Conservation (phyloP, 1,284 basidiomycete genomes). For the Tilletiaria anomala region DNA sequence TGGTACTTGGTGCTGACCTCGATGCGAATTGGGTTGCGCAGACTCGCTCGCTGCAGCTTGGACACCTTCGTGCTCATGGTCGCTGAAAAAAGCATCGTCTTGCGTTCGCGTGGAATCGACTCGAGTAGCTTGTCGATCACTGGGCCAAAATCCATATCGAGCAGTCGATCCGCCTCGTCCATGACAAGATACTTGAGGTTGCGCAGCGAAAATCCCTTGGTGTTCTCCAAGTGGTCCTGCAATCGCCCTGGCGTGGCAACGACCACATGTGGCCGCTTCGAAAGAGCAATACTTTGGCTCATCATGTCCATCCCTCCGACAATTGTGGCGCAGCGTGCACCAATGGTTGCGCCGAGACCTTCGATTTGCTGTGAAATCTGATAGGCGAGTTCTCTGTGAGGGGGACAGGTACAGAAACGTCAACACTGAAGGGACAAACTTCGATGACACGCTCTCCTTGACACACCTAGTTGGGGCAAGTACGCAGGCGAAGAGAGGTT, state of each 20-base stretch:
- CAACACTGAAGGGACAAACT: no score
- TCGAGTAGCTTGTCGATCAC: conserved; percentile 96
- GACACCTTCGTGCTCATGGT: conserved; percentile 99
- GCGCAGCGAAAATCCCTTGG: conserved; percentile 87
- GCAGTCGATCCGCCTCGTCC: conserved; percentile 88
- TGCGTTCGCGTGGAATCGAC: conserved; percentile 81
- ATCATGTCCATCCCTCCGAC: conserved; percentile 94
- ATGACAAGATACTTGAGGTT: conserved; percentile 80
- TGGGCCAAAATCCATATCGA: conserved; percentile 95
- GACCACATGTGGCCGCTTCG: conserved; percentile 57
- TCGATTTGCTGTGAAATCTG: conserved; percentile 96
- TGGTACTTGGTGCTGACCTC: conserved; percentile 91
- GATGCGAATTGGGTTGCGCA: conserved; percentile 83
- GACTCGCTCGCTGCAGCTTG: conserved; percentile 87
- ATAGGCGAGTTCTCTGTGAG: conserved; percentile 97
- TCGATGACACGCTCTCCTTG: no score
- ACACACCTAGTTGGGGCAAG: conserved; percentile 75
- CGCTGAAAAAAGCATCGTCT: conserved; percentile 92
- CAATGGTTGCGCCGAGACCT: conserved; percentile 57
- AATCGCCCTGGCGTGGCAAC: background rate
- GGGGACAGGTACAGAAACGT: conserved; percentile 42
- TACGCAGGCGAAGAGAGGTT: conserved; percentile 81
- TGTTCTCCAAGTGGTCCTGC: conserved; percentile 85
- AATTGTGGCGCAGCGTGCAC: conserved; percentile 76
- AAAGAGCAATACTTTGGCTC: conserved; percentile 78